Evolutionary conservation across 345 rosid genomes (phyloP).

Genomic region (Anastatica hierochuntica): DNA sequence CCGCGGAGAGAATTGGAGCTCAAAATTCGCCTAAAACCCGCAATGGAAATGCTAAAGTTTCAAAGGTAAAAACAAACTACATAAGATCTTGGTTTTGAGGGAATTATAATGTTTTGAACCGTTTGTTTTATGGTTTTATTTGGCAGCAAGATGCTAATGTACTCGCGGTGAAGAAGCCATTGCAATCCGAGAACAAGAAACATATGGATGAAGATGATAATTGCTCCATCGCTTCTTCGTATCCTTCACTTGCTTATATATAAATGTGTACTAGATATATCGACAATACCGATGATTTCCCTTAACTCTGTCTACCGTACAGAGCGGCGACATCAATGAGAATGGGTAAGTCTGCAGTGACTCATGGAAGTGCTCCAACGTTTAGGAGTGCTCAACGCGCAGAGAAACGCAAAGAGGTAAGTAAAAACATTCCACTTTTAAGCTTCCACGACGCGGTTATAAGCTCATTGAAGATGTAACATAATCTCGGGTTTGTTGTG

Average conservation of each 20-base stretch:
- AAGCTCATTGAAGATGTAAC: too few species aligned
- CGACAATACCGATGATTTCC: not conserved
- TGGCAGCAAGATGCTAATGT: too few species aligned
- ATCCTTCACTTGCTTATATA: slow-evolving; percentile 39
- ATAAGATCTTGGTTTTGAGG: not conserved
- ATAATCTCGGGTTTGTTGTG: slow-evolving; percentile 4
- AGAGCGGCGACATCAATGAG: slow-evolving; percentile 41
- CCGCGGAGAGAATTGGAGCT: slow-evolving; percentile 12
- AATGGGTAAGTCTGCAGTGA: slow-evolving; percentile 48
- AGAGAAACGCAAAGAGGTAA: slow-evolving; percentile 89
- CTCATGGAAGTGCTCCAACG: slow-evolving; percentile 87
- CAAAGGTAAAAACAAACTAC: too few species aligned
- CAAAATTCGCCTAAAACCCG: slow-evolving; percentile 10
- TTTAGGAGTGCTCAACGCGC: slow-evolving; percentile 73
- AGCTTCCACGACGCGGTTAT: too few species aligned
- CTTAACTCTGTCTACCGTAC: slow-evolving; percentile 12
- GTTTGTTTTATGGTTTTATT: too few species aligned
- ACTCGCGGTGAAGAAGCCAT: slow-evolving; percentile 39
- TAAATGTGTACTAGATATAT: not conserved
- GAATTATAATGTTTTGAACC: too few species aligned
- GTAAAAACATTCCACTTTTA: too few species aligned
- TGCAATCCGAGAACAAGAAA: slow-evolving; percentile 49
- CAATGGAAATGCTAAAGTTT: slow-evolving; percentile 7
- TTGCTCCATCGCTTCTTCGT: slow-evolving; percentile 83
- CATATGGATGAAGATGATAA: slow-evolving; percentile 71